Evolutionary conservation across 805 yeast species (phyloP).

Genomic region (Saccharomycopsis fodiens): DNA sequence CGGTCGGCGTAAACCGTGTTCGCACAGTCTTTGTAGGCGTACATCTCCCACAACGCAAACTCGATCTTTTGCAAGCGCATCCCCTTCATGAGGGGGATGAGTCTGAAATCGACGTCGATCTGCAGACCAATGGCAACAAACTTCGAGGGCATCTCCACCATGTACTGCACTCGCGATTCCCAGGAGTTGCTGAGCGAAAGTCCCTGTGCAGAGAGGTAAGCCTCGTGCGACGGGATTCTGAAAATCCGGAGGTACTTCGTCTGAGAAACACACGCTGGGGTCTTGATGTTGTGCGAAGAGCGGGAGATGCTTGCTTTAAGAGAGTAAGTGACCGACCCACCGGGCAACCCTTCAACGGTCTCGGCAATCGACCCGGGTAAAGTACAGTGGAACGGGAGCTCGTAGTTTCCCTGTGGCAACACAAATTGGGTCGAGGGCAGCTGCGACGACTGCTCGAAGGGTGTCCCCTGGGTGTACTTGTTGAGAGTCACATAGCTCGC

Average conservation of each 20-base stretch:
- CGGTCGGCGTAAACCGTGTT: slow-evolving; percentile 11
- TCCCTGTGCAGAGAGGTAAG: slow-evolving; percentile 80
- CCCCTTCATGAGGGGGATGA: slow-evolving; percentile 79
- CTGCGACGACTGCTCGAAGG: background rate
- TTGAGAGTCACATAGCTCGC: background rate
- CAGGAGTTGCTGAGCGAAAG: slow-evolving; percentile 90
- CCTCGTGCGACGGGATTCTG: slow-evolving; percentile 79
- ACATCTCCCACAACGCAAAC: slow-evolving; percentile 59
- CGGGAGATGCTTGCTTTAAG: slow-evolving; percentile 61
- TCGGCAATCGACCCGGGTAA: slow-evolving; percentile 82
- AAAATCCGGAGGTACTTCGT: slow-evolving; percentile 66
- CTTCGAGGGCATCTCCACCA: slow-evolving; percentile 74
- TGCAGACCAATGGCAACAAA: slow-evolving; percentile 86
- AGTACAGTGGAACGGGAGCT: slow-evolving; percentile 78
- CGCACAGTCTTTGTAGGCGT: slow-evolving; percentile 26
- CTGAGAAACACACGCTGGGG: slow-evolving; percentile 1
- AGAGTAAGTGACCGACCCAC: slow-evolving; percentile 64
- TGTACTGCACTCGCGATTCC: slow-evolving; percentile 89
- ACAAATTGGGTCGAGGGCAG: slow-evolving; percentile 5
- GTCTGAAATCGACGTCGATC: slow-evolving; percentile 55
- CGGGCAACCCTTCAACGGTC: slow-evolving; percentile 82
- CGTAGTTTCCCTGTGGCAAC: slow-evolving; percentile 59
- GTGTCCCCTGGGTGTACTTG: slow-evolving; percentile 6
- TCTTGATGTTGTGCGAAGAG: background rate
- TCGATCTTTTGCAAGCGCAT: slow-evolving; percentile 63